Percentiles rank a stretch among this genome's conserved stretches.
Conservation (phyloP, 306 rosid species). For the Echinosophora koreensis region DNA sequence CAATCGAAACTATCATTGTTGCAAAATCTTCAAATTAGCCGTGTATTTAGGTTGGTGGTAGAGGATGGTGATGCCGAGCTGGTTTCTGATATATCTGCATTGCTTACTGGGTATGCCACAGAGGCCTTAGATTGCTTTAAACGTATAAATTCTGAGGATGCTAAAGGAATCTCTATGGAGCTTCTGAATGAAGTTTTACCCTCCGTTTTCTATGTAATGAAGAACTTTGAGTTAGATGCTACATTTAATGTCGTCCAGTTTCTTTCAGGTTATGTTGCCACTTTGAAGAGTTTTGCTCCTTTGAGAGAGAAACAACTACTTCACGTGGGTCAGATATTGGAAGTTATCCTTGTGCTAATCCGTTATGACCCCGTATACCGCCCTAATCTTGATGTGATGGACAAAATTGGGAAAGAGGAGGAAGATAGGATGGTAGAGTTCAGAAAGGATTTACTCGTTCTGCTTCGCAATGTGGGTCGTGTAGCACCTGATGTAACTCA, state of each 20-base stretch:
- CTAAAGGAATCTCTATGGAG: constrained; percentile 67
- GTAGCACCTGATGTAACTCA: constrained; percentile 81
- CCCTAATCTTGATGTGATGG: constrained; percentile 71
- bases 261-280: constrained; percentile 80
- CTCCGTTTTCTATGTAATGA: constrained; percentile 79
- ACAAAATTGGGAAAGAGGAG: constrained; percentile 92
- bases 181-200: constrained; percentile 83
- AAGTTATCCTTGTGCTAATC: constrained; percentile 78
- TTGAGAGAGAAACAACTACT: constrained; percentile 73
- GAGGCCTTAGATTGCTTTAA: constrained; percentile 94
- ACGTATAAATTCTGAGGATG: constrained; percentile 75
- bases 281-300: constrained; percentile 73
- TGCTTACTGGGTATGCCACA: constrained; percentile 84
- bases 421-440: constrained; percentile 90
- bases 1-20: constrained; percentile 77
- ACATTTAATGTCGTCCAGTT: constrained; percentile 85
- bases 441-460: constrained; percentile 90
- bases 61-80: constrained; percentile 73
- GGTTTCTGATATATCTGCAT: constrained; percentile 69
- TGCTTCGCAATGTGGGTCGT: constrained; percentile 61
- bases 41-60: constrained; percentile 72
- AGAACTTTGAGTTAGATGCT: constrained; percentile 81
- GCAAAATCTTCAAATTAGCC: constrained; percentile 80
- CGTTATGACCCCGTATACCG: constrained; percentile 78
- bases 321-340: constrained; percentile 91